Conservation (phyloP, 2,329 filamentous ascomycete genomes). For the Trichoderma sp. region DNA sequence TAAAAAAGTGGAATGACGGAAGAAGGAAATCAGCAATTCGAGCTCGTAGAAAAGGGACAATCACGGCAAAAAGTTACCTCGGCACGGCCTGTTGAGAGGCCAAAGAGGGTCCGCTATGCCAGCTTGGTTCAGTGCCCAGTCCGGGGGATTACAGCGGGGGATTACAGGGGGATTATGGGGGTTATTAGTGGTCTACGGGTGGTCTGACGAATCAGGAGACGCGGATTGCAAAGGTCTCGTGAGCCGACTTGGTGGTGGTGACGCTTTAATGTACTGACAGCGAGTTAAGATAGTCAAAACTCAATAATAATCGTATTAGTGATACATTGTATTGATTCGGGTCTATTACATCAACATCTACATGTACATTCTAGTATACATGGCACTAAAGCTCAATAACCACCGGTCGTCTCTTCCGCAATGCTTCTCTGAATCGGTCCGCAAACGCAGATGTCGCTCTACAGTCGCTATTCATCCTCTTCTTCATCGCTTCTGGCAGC, state of each 20-base stretch:
- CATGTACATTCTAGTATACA: neutral
- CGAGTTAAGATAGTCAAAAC: neutral
- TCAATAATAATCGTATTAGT: neutral
- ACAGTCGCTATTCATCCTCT: constrained; percentile 56
- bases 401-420: constrained; percentile 38
- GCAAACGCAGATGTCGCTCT: constrained; percentile 54
- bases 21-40: neutral
- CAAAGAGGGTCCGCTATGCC: neutral
- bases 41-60: neutral
- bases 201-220: neutral
- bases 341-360: neutral
- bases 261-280: neutral
- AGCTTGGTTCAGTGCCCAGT: neutral
- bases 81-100: constrained; percentile 19
- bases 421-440: constrained; percentile 51
- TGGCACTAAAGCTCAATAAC: neutral
- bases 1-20: neutral
- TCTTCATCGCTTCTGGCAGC: constrained; percentile 59
- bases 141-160: neutral
- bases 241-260: neutral
- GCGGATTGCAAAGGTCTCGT: constrained; percentile 18
- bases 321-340: neutral
- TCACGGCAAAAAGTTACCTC: constrained; percentile 25
- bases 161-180: neutral
- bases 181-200: neutral